phyloP scores from a whole-genome alignment of 805 yeast genomes.

The Candida ulmi region DNA sequence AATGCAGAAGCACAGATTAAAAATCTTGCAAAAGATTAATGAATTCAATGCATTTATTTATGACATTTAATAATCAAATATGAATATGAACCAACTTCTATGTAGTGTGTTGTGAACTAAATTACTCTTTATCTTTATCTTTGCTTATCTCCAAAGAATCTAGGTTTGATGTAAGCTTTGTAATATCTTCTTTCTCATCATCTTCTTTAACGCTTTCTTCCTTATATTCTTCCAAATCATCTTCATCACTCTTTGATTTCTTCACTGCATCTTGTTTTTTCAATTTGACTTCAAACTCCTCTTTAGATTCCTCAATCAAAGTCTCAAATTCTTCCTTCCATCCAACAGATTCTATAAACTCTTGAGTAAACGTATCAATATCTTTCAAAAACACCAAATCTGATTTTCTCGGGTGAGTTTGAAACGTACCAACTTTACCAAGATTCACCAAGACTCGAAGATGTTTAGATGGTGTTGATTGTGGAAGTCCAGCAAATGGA shows the following conservation, averaged over 20 bases:
- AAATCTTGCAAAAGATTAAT: conserved; percentile 21
- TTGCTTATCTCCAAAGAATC: neutral
- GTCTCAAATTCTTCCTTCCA: conserved; percentile 55
- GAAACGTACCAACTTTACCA: conserved; percentile 74
- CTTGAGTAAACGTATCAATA: conserved; percentile 61
- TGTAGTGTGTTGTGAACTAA: too few species aligned
- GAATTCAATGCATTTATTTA: too few species aligned
- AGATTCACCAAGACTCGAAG: conserved; percentile 66
- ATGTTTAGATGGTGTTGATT: conserved; percentile 44
- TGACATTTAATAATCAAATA: too few species aligned
- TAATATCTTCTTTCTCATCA: too few species aligned
- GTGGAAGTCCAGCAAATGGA: conserved; percentile 85
- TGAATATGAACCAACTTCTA: too few species aligned
- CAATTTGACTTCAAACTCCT: conserved; percentile 7
- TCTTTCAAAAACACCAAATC: conserved; percentile 60
- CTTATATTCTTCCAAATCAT: too few species aligned
- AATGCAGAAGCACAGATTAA: conserved; percentile 41
- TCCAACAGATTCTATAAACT: conserved; percentile 49
- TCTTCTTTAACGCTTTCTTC: too few species aligned
- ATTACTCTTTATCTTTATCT: too few species aligned
- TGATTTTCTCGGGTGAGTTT: conserved; percentile 40
- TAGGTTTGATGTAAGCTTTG: too few species aligned
- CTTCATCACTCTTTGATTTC: too few species aligned
- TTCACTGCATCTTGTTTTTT: conserved; percentile 1
- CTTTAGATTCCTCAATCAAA: conserved; percentile 27